A percentile compares a stretch with the other conserved stretches of the same genome.
Evolutionary conservation across 1,139 yeast species (phyloP).

Genomic region (Pichia sp.): DNA sequence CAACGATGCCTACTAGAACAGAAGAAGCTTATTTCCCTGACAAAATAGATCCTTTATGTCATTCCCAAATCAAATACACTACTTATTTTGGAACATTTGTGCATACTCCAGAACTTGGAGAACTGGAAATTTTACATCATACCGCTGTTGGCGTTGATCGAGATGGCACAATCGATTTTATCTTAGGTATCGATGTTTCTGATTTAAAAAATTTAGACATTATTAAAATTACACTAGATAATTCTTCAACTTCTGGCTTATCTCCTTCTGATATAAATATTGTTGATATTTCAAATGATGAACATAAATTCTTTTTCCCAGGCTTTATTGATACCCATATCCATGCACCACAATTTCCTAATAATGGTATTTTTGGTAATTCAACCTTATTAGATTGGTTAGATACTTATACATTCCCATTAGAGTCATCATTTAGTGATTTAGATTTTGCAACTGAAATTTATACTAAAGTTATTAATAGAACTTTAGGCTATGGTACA

Average conservation of each 20-base stretch:
- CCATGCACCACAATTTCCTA: slow-evolving; percentile 97
- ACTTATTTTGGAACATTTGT: slow-evolving; percentile 50
- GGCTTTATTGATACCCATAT: slow-evolving; percentile 95
- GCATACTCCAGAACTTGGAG: slow-evolving; percentile 47
- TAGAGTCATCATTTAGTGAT: slow-evolving; percentile 59
- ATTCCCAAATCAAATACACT: slow-evolving; percentile 20
- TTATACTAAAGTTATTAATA: slow-evolving; percentile 56
- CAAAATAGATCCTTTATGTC: slow-evolving; percentile 17
- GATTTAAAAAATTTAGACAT: neutral
- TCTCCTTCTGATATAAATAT: slow-evolving; percentile 18
- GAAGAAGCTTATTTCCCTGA: slow-evolving; percentile 13
- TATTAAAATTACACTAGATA: too few species aligned
- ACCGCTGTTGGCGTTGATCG: slow-evolving; percentile 52
- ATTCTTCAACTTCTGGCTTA: neutral
- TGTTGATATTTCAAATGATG: slow-evolving; percentile 27
- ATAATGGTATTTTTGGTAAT: slow-evolving; percentile 82
- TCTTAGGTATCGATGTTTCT: slow-evolving; percentile 21
- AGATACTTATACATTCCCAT: slow-evolving; percentile 77
- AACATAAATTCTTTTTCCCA: slow-evolving; percentile 60
- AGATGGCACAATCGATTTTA: slow-evolving; percentile 41
- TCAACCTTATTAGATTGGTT: slow-evolving; percentile 87
- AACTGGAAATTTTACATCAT: slow-evolving; percentile 40
- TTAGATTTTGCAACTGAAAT: slow-evolving; percentile 49
- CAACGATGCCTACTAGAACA: slow-evolving; percentile 14
- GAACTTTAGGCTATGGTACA: slow-evolving; percentile 74